Conservation (phyloP, 768 basidiomycete species). For the Lentinula sp. region DNA sequence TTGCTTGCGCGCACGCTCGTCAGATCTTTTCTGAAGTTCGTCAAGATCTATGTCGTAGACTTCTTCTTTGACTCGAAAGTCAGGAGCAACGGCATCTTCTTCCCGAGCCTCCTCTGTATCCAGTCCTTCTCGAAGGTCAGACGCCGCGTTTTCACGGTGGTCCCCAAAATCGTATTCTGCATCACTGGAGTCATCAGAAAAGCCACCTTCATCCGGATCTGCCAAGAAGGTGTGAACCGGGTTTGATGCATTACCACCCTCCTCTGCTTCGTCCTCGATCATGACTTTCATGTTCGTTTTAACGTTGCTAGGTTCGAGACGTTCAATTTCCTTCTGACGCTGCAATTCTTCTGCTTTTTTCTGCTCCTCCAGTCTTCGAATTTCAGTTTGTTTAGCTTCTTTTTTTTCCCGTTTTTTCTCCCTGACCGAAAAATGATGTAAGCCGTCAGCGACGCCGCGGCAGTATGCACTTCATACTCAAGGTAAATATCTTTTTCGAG, state of each 20-base stretch:
- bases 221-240: neutral
- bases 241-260: neutral
- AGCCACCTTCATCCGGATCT: slow-evolving; percentile 9
- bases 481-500: neutral
- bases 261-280: slow-evolving; percentile 13
- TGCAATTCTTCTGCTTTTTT: slow-evolving; percentile 16
- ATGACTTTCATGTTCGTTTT: slow-evolving; percentile 10
- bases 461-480: slow-evolving; percentile 10
- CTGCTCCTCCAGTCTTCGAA: slow-evolving; percentile 12
- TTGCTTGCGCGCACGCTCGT: slow-evolving; percentile 2
- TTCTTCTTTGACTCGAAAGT: slow-evolving; percentile 6
- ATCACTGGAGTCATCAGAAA: slow-evolving; percentile 7
- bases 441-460: slow-evolving; percentile 12
- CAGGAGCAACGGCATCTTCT: slow-evolving; percentile 3
- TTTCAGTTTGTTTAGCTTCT: slow-evolving; percentile 14
- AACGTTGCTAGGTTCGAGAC: slow-evolving; percentile 11
- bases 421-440: slow-evolving; percentile 12
- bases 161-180: neutral
- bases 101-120: neutral
- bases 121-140: neutral
- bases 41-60: slow-evolving; percentile 13
- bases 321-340: slow-evolving; percentile 11
- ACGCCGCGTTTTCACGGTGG: neutral
- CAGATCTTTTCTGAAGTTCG: slow-evolving; percentile 12
- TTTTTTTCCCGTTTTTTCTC: slow-evolving; percentile 16